Conservation (phyloP, 495 filamentous ascomycete genomes). For the Aspergillus cristatus region DNA sequence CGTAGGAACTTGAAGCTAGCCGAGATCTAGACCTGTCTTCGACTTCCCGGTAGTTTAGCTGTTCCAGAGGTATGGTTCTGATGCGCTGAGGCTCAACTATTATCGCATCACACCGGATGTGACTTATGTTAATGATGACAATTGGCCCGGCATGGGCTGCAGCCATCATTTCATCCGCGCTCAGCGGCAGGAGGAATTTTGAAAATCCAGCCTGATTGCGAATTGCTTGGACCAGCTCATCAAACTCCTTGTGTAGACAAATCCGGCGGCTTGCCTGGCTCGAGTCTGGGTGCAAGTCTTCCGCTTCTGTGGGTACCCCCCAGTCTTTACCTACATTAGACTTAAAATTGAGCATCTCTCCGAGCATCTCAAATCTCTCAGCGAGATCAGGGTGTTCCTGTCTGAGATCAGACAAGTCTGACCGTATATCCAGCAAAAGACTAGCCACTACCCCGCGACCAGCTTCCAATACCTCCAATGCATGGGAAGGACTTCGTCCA, state of each 20-base stretch:
- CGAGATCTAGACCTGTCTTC: not conserved
- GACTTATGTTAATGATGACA: not conserved
- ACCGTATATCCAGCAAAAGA: too few species aligned
- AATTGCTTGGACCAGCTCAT: not conserved
- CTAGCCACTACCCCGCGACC: too few species aligned
- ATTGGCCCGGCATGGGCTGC: not conserved
- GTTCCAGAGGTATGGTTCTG: not conserved
- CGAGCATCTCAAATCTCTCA: not conserved
- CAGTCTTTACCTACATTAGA: not conserved
- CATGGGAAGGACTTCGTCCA: too few species aligned
- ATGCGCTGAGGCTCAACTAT: not conserved
- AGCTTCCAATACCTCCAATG: too few species aligned
- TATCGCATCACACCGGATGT: not conserved
- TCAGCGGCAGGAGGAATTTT: not conserved
- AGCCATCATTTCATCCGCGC: not conserved
- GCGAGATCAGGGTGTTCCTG: too few species aligned
- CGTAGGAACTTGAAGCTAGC: not conserved
- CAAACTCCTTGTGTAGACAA: not conserved
- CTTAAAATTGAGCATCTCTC: not conserved
- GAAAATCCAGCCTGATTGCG: not conserved
- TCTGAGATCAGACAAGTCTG: too few species aligned
- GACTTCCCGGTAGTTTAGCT: not conserved
- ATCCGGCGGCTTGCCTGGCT: not conserved
- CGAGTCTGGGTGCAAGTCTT: not conserved
- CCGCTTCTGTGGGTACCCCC: too few species aligned